Evolutionary conservation across 1,284 basidiomycete genomes (phyloP), one percentile per base, ranked within the genome.

Genomic region (Rhodotorula sp.): DNA sequence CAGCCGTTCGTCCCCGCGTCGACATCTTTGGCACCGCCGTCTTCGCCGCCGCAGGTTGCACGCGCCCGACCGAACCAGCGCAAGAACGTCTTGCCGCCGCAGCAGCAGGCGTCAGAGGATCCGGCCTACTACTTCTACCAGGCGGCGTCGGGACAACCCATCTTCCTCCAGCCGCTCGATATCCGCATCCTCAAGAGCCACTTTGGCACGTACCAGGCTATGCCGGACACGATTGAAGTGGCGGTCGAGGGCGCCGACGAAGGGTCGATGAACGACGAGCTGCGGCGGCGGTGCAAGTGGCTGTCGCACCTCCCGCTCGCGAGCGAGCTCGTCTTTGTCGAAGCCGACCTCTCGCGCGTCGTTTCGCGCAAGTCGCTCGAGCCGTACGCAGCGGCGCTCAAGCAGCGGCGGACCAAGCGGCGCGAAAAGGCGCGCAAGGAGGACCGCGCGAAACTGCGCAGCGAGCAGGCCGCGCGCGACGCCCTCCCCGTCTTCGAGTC

Each of bases 91-190:
- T 92, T 92, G 77, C 90, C 4, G 66, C 77, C 27, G 90, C 90
- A 3, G 89, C 90, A 17, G 3, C 90, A 23, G n/a, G 41, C 55
- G 21, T 19, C 21, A 12, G 44, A 52, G 25, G 50, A 61, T 53
- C 52, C 45, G 17, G 49, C 72, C 16, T 98, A 97, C 82, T 93
- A 91, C 79, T 99, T 92, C 82, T 99, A 97, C 82, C 97, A 99
- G 82, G 91, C 93, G 17, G 89, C 92, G 0, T 92, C 92, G 4
- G 97, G 96, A 23, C 86, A 92, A 72, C 91, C 92, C 25, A 87
- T 98, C 77, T 99, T 91, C 84, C 87, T 99, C 21, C 93, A 97
- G 79, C 95, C 96, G 3, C 86, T 99, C 53, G 96, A 99, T 81
- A 97, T 96, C 82, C 91, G 90, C 82, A 93, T 97, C 68, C 86